These are phyloP conservation scores for Dothistroma pini DNA, from an alignment of 2,329 filamentous ascomycete genomes.

Conservation along the genomic window DNA sequence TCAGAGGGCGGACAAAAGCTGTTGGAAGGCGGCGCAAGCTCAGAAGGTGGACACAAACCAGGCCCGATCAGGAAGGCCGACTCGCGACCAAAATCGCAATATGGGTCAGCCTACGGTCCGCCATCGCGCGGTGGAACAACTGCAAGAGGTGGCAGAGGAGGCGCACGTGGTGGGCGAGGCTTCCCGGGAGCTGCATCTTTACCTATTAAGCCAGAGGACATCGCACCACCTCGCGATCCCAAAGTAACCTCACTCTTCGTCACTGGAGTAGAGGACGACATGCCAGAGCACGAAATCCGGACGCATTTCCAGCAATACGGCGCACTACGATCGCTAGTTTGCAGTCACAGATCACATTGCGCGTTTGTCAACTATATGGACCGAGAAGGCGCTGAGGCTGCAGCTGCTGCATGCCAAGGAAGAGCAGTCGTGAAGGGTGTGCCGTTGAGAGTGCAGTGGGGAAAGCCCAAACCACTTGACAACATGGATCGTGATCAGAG, in stretches of 20 bases:
- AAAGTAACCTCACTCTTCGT: conserved; percentile 93
- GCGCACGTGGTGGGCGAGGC: conserved; percentile 49
- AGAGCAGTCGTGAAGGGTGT: conserved; percentile 87
- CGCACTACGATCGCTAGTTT: conserved; percentile 86
- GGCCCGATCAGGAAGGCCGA: conserved; percentile 78
- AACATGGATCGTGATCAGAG: conserved; percentile 86
- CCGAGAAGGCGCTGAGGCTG: conserved; percentile 77
- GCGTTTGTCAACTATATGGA: conserved; percentile 94
- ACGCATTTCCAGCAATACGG: conserved; percentile 87
- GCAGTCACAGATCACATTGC: conserved; percentile 95
- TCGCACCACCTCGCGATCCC: conserved; percentile 74
- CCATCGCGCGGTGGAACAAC: conserved; percentile 17
- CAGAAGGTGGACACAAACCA: conserved; percentile 42
- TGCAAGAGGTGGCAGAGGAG: conserved; percentile 37
- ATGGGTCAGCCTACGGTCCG: conserved; percentile 31
- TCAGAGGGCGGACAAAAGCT: conserved; percentile 40
- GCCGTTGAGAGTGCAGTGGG: conserved; percentile 87
- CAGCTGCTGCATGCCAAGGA: conserved; percentile 79
- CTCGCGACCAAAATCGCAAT: conserved; percentile 37
- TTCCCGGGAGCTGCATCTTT: conserved; percentile 70
- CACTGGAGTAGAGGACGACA: conserved; percentile 91
- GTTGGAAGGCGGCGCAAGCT: conserved; percentile 38
- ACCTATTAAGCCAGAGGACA: conserved; percentile 79
- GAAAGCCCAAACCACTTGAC: conserved; percentile 84
- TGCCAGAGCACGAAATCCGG: conserved; percentile 87